phyloP scores from a whole-genome alignment of 495 filamentous ascomycete species.

The Penicillium alfredii region DNA sequence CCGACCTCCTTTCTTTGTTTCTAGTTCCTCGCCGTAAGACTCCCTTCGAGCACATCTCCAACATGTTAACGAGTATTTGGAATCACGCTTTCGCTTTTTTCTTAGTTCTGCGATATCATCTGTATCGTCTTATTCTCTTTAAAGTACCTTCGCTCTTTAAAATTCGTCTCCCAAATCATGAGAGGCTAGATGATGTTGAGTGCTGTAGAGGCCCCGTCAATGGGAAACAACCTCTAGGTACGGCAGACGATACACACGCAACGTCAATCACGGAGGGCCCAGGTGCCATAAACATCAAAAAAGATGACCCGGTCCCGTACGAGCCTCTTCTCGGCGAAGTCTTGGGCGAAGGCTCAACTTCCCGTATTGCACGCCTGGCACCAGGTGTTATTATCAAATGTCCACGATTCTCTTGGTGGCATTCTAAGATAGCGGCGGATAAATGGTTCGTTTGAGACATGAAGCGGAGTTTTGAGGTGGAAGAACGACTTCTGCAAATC shows the following conservation, averaged over 20 bases:
- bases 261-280: too few species aligned
- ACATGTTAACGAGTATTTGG: not conserved
- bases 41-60: not conserved
- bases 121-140: not conserved
- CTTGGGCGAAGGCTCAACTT: too few species aligned
- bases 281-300: too few species aligned
- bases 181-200: too few species aligned
- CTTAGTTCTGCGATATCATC: not conserved
- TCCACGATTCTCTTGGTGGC: conserved; percentile 12
- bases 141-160: too few species aligned
- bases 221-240: too few species aligned
- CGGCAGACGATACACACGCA: too few species aligned
- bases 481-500: conserved; percentile 12
- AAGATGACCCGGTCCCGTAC: too few species aligned
- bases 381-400: conserved; percentile 12
- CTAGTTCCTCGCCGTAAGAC: not conserved
- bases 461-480: conserved; percentile 12
- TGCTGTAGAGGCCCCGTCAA: too few species aligned
- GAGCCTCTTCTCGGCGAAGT: too few species aligned
- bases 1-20: not conserved
- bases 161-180: too few species aligned
- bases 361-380: conserved; percentile 4
- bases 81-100: not conserved
- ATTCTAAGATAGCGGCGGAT: conserved; percentile 1
- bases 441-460: conserved; percentile 7